Evolutionary conservation across 305 asterid species (phyloP).

Genomic region (Lippia alba): DNA sequence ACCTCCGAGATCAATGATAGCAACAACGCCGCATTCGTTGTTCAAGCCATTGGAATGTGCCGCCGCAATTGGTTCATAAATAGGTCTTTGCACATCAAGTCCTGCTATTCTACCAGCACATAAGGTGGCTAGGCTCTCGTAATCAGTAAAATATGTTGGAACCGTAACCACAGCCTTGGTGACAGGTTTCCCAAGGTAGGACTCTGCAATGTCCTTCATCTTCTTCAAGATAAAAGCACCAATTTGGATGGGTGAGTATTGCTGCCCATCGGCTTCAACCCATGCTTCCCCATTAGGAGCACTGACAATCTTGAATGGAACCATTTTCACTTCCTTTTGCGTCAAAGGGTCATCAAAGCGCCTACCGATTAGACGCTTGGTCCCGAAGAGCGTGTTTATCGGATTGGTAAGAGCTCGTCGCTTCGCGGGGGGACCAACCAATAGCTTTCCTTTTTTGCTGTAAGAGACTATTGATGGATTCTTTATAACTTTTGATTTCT

Average conservation of each 20-base stretch:
- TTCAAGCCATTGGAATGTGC: constrained; percentile 94
- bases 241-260: constrained; percentile 91
- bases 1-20: constrained; percentile 97
- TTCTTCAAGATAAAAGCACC: constrained; percentile 93
- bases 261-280: constrained; percentile 94
- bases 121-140: constrained; percentile 94
- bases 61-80: constrained; percentile 96
- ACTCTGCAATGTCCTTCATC: constrained; percentile 98
- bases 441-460: constrained; percentile 79
- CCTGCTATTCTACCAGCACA: constrained; percentile 97
- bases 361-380: constrained; percentile 88
- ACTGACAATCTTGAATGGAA: constrained; percentile 80
- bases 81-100: constrained; percentile 91
- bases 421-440: constrained; percentile 93
- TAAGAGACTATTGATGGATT: constrained; percentile 93
- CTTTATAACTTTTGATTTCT: constrained; percentile 90
- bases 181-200: constrained; percentile 83
- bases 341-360: constrained; percentile 90
- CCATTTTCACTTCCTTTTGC: constrained; percentile 99
- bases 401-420: constrained; percentile 97
- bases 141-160: constrained; percentile 96
- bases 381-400: constrained; percentile 79
- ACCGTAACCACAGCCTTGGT: constrained; percentile 91
- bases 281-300: constrained; percentile 97
- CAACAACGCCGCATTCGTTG: constrained; percentile 93